Evolutionary conservation across 768 basidiomycete genomes (phyloP).

Genomic region (Lactarius psammicola): DNA sequence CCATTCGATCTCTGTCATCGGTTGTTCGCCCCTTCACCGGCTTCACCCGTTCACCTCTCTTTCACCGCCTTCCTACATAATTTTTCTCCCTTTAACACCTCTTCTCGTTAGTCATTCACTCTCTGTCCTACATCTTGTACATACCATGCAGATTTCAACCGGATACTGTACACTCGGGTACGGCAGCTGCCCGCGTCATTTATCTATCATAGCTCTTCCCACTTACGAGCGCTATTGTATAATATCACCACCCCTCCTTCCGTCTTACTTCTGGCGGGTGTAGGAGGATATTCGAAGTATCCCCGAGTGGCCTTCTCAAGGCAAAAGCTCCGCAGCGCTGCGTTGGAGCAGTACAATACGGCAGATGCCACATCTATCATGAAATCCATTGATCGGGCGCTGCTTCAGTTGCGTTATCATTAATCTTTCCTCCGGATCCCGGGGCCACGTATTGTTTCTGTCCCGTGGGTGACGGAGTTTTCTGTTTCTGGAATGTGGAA

Average conservation of each 20-base stretch:
- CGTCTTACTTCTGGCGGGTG: background rate
- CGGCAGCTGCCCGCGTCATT: conserved; percentile 4
- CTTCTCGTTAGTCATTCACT: background rate
- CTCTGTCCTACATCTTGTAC: conserved; percentile 16
- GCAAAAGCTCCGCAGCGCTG: conserved; percentile 1
- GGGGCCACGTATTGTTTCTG: background rate
- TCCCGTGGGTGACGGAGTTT: conserved; percentile 3
- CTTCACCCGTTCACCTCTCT: background rate
- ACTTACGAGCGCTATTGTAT: conserved; percentile 18
- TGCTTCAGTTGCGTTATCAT: background rate
- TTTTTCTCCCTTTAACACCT: background rate
- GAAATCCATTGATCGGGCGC: conserved; percentile 1
- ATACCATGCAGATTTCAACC: conserved; percentile 2
- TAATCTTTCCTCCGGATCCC: background rate
- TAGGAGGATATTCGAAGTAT: too few species aligned
- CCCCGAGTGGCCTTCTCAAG: background rate
- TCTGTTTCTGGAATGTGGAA: background rate
- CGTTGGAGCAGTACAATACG: background rate
- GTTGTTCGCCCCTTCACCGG: background rate
- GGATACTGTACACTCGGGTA: background rate
- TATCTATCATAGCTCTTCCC: conserved; percentile 16
- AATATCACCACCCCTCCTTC: conserved; percentile 10
- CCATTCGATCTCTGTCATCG: conserved; percentile 9
- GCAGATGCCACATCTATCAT: conserved; percentile 3
- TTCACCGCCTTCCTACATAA: conserved; percentile 5